Percentiles rank a stretch among this genome's conserved stretches.
phyloP scores from a whole-genome alignment of 371 early-diverging fungal genomes.

The Entomophthora muscae region DNA sequence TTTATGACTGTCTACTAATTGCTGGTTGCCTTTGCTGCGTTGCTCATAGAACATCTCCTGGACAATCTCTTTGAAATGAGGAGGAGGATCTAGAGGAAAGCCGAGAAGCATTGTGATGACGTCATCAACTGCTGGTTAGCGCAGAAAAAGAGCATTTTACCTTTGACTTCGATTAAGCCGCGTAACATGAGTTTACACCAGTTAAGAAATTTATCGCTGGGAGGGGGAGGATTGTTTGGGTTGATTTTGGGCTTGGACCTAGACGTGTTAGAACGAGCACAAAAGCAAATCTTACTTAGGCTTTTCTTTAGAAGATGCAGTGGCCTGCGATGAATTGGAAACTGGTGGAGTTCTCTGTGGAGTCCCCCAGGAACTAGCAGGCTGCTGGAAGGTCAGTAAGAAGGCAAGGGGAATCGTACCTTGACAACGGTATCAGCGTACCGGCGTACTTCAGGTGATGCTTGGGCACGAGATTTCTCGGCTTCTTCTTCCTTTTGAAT shows the following conservation, averaged over 20 bases:
- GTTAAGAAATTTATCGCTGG: slow-evolving; percentile 53
- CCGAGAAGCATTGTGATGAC: slow-evolving; percentile 57
- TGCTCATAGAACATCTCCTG: slow-evolving; percentile 60
- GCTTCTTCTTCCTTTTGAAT: slow-evolving; percentile 59
- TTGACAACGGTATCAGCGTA: slow-evolving; percentile 25
- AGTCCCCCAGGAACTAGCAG: neutral
- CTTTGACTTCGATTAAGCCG: slow-evolving; percentile 47
- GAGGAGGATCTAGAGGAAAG: slow-evolving; percentile 51
- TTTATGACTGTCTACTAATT: slow-evolving; percentile 44
- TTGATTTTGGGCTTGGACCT: slow-evolving; percentile 10
- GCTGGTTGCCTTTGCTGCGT: slow-evolving; percentile 17
- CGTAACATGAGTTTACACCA: slow-evolving; percentile 54
- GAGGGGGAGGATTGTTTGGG: slow-evolving; percentile 21
- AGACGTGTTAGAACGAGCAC: slow-evolving; percentile 1
- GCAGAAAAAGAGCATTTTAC: slow-evolving; percentile 12
- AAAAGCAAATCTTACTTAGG: slow-evolving; percentile 15
- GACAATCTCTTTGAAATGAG: slow-evolving; percentile 50
- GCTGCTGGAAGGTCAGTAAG: neutral
- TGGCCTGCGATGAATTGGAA: neutral
- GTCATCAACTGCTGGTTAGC: slow-evolving; percentile 28
- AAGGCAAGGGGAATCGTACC: neutral
- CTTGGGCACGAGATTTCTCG: slow-evolving; percentile 15
- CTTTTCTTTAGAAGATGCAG: slow-evolving; percentile 6
- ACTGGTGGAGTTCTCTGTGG: slow-evolving; percentile 3
- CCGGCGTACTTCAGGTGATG: slow-evolving; percentile 14